Percentiles rank a stretch among this genome's conserved stretches.
Conservation (phyloP, 495 filamentous ascomycete species). For the Neurospora cerealis region DNA sequence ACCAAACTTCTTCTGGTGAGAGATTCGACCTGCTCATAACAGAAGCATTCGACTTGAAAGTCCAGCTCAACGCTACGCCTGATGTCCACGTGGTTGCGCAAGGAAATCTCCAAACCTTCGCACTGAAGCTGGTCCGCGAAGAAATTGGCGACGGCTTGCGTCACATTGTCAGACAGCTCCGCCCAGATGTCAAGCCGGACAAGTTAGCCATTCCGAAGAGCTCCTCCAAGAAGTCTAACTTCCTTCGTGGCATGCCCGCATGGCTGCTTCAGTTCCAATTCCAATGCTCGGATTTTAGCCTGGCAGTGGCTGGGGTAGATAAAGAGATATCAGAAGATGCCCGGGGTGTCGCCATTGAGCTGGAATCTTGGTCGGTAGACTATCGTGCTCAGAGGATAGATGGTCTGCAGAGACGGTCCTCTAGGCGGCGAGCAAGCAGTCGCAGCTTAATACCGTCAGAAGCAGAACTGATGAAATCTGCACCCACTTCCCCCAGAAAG, state of each 20-base stretch:
- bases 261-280: constrained; percentile 82
- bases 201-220: constrained; percentile 41
- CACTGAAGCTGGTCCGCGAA: constrained; percentile 76
- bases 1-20: constrained; percentile 72
- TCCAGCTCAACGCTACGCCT: constrained; percentile 74
- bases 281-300: constrained; percentile 76
- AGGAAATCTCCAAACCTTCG: constrained; percentile 76
- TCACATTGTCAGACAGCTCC: constrained; percentile 78
- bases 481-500: constrained; percentile 52
- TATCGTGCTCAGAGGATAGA: constrained; percentile 76
- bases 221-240: constrained; percentile 42
- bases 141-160: constrained; percentile 89
- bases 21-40: constrained; percentile 79
- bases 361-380: constrained; percentile 85
- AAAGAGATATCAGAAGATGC: constrained; percentile 64
- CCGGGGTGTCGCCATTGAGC: constrained; percentile 71
- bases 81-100: constrained; percentile 73
- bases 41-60: constrained; percentile 76
- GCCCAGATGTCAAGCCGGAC: constrained; percentile 48
- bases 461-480: constrained; percentile 43
- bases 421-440: constrained; percentile 49
- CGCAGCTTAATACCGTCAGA: constrained; percentile 48
- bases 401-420: constrained; percentile 34
- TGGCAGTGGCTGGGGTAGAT: constrained; percentile 88
- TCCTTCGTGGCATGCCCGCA: constrained; percentile 64